These are phyloP conservation scores for Prosopis cineraria DNA, from an alignment of 306 rosid species.

Conservation along the genomic window DNA sequence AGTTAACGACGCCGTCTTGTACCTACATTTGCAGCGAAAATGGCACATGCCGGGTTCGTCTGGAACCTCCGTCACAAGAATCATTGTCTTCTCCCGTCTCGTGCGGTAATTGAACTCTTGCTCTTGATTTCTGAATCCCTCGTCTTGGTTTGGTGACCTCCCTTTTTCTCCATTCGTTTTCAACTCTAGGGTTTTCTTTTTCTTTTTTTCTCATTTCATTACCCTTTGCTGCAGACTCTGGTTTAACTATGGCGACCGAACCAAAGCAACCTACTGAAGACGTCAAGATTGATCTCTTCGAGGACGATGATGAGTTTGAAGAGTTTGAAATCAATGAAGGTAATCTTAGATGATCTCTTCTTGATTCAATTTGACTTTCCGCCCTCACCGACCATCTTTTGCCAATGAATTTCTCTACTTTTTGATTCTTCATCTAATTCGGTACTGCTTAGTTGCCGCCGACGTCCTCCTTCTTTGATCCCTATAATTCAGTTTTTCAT, in stretches of 20 bases:
- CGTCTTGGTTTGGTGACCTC: background rate
- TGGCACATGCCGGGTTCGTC: background rate
- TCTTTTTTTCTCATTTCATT: background rate
- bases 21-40: background rate
- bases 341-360: conserved; percentile 14
- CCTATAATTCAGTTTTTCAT: background rate
- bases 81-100: background rate
- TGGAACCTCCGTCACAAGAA: background rate
- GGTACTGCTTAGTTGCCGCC: background rate
- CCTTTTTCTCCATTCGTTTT: background rate
- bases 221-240: conserved; percentile 6
- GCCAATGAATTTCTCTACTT: background rate
- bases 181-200: conserved; percentile 27
- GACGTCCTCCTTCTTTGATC: background rate
- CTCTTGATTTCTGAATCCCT: background rate
- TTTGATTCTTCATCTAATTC: background rate
- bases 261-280: conserved; percentile 65
- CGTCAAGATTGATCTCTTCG: conserved; percentile 82
- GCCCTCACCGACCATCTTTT: background rate
- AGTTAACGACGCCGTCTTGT: background rate
- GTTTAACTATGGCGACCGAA: conserved; percentile 67
- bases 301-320: conserved; percentile 87
- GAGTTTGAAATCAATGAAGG: conserved; percentile 86
- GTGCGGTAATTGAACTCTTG: background rate
- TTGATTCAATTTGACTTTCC: background rate